phyloP scores from a whole-genome alignment of 2,329 filamentous ascomycete species.

The Phialocephala sp. region DNA sequence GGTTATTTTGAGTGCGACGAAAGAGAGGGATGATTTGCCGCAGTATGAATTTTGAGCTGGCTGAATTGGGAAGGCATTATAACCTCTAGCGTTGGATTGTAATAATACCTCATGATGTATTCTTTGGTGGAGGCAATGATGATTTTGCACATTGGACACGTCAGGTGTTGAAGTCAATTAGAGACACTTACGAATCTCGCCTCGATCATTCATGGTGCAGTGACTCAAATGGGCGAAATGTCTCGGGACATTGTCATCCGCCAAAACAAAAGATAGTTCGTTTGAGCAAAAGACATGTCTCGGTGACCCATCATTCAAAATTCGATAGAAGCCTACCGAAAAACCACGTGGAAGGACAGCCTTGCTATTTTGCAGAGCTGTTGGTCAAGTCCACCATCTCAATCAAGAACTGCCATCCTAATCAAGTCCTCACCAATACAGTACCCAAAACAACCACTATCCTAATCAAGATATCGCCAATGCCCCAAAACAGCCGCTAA shows the following conservation, averaged over 20 bases:
- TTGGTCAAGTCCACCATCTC: too few relatives aligned
- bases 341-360: background rate
- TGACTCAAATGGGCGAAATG: slow-evolving; percentile 1
- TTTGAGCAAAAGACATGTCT: slow-evolving; percentile 1
- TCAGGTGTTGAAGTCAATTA: background rate
- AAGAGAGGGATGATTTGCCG: slow-evolving; percentile 15
- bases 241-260: background rate
- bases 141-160: background rate
- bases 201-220: background rate
- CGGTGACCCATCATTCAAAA: background rate
- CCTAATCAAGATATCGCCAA: too few relatives aligned
- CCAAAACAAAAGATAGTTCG: background rate
- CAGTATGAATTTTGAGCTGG: slow-evolving; percentile 15
- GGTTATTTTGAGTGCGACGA: slow-evolving; percentile 12
- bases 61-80: background rate
- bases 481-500: background rate
- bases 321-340: background rate
- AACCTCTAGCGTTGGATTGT: background rate
- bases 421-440: too few relatives aligned
- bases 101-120: background rate
- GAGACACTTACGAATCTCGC: background rate
- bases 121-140: background rate
- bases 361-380: too few relatives aligned
- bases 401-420: background rate
- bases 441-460: background rate